A percentile compares a stretch with the other conserved stretches of the same genome.
Conservation (phyloP, 139 green algal genomes). For the Limnomonas spitsbergensis region DNA sequence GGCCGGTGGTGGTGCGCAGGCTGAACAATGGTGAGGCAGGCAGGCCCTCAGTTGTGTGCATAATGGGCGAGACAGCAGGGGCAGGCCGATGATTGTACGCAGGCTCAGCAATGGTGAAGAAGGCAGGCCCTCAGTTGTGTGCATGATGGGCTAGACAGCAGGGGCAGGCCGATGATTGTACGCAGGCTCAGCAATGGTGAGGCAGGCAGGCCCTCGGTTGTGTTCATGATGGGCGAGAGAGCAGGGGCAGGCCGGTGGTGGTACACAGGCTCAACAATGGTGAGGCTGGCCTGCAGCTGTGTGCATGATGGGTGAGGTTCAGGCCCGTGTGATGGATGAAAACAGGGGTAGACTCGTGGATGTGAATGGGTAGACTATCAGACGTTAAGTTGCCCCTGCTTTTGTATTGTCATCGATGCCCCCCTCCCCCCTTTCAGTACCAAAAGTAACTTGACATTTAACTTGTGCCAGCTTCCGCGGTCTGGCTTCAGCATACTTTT, state of each 20-base stretch:
- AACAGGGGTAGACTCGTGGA: too few relatives aligned
- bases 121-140: background rate
- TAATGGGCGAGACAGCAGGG: background rate
- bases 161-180: background rate
- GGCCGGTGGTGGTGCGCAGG: background rate
- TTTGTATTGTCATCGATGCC: too few relatives aligned
- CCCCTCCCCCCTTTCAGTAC: too few relatives aligned
- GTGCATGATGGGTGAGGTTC: background rate
- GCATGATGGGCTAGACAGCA: background rate
- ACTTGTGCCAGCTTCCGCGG: too few relatives aligned
- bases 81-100: background rate
- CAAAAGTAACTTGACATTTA: too few relatives aligned
- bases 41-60: background rate
- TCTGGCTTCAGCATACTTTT: too few relatives aligned
- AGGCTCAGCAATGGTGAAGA: too few relatives aligned
- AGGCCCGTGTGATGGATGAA: too few relatives aligned
- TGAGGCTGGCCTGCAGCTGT: background rate
- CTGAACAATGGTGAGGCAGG: constrained; percentile 4
- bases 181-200: background rate
- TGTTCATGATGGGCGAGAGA: background rate
- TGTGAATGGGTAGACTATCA: too few relatives aligned
- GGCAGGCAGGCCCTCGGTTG: too few relatives aligned
- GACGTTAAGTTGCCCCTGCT: too few relatives aligned
- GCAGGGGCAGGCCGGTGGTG: background rate
- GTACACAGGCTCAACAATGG: background rate